A percentile compares a stretch with the other conserved stretches of the same genome.
Conservation (phyloP, 805 yeast species). For the Metschnikowia sp. region DNA sequence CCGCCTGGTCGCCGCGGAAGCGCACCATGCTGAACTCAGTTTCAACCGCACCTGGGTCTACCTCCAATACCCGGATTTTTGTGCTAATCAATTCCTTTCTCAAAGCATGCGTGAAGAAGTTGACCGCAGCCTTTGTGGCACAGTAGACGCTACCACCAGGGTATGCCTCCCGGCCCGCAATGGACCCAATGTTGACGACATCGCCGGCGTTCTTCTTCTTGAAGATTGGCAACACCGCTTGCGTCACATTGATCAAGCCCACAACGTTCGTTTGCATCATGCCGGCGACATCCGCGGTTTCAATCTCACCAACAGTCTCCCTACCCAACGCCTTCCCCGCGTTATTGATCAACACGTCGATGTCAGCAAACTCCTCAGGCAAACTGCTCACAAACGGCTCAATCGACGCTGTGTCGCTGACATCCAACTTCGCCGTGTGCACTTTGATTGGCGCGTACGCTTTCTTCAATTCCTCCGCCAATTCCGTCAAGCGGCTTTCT, state of each 20-base stretch:
- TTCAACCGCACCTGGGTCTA: constrained; percentile 40
- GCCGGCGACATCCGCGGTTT: constrained; percentile 29
- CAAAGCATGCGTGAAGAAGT: constrained; percentile 31
- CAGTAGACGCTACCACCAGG: constrained; percentile 40
- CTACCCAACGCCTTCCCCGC: constrained; percentile 40
- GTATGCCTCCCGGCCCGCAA: constrained; percentile 39
- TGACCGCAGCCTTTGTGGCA: constrained; percentile 37
- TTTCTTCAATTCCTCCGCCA: constrained; percentile 24
- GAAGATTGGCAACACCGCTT: constrained; percentile 35
- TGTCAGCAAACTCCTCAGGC: constrained; percentile 34
- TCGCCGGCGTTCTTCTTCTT: constrained; percentile 35
- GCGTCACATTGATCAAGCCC: constrained; percentile 36
- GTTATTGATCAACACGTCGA: constrained; percentile 37
- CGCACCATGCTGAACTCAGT: constrained; percentile 39
- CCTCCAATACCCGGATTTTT: constrained; percentile 35
- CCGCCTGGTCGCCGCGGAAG: constrained; percentile 29
- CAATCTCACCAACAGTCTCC: constrained; percentile 29
- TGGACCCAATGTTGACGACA: constrained; percentile 35
- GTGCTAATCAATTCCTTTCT: constrained; percentile 37
- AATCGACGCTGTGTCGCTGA: constrained; percentile 25
- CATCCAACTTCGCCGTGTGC: constrained; percentile 33
- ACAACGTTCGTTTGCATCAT: constrained; percentile 38
- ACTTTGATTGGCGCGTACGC: constrained; percentile 26
- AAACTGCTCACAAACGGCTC: constrained; percentile 26
- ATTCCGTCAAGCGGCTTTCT: constrained; percentile 24